Evolutionary conservation across 1,284 basidiomycete species (phyloP), one percentile per base, ranked within the genome.

Genomic region (Polyporus tsugae): DNA sequence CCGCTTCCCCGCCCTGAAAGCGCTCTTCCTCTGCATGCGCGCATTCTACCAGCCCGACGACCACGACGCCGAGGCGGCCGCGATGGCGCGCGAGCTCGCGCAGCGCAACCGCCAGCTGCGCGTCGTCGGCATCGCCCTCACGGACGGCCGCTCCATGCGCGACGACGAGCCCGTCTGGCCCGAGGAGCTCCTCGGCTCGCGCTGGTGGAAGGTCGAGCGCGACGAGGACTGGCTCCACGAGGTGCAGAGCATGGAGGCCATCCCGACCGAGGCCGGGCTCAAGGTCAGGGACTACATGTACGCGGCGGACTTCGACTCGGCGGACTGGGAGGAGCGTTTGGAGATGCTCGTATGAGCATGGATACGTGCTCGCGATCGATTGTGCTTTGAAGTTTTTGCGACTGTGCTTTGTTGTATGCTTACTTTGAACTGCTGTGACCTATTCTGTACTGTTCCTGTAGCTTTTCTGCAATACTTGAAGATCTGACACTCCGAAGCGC

Each of bases 281-380:
- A 60, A 44, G 49, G 41, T 71, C 19, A 58, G 70, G 29, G 60
- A 69, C 19, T 71, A 66, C 17, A 66, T 71, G 70, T 71, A 67
- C 41, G 36, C 62, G 41, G 60, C 55, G 15, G 57, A 69, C 7
- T 68, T 62, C n/a, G 65, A 63, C 6, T 29, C 62, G 17, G 49
- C 63, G 0, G 60, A 17, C 13, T 68, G 67, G 70, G 46, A 46
- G 57, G 65, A 68, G 22, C 44, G 36, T 9, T 11, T 68, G 2
- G 49, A 62, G 33, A 62, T n/a, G 7, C 29, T 60, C 38, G 58
- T 60, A 29, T 60, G 58, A 60, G 38, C n/a, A 19, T 15, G 4
- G 10, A 38, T 35, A 19, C n/a, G 35, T 38, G 57, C n/a, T n/a
- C 57, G 57, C 10, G 22, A 49, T 49, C 10, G 22, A 49, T 49